Percentiles rank a stretch among this genome's conserved stretches.
Evolutionary conservation across 495 filamentous ascomycete genomes (phyloP).

Genomic region (Tuber indicum): DNA sequence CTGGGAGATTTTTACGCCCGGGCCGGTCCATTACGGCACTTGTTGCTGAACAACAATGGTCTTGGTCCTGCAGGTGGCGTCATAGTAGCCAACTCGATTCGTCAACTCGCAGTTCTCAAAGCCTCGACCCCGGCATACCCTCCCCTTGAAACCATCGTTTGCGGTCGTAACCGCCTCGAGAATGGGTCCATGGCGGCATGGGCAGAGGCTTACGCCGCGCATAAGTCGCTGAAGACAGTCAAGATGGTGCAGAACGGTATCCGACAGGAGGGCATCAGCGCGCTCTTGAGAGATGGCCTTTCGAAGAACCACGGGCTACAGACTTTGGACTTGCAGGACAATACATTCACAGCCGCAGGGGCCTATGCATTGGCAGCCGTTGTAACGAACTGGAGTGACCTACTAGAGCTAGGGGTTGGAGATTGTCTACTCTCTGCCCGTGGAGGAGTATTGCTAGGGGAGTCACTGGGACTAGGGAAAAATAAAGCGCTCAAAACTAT

Average conservation of each 20-base stretch:
- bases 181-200: constrained; percentile 93
- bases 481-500: constrained; percentile 73
- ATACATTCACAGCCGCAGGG: constrained; percentile 82
- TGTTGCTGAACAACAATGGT: constrained; percentile 98
- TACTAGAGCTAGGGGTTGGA: constrained; percentile 78
- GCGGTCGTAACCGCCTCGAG: constrained; percentile 90
- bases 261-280: constrained; percentile 79
- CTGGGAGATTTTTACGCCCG: constrained; percentile 77
- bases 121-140: constrained; percentile 71
- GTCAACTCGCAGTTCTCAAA: constrained; percentile 65
- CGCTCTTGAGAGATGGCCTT: constrained; percentile 70
- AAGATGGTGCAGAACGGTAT: constrained; percentile 99
- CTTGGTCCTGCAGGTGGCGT: constrained; percentile 83
- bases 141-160: constrained; percentile 84
- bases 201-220: constrained; percentile 75
- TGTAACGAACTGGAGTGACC: constrained; percentile 62
- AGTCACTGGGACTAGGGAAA: constrained; percentile 64
- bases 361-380: constrained; percentile 71
- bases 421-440: constrained; percentile 79
- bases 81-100: constrained; percentile 71
- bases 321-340: constrained; percentile 88
- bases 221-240: constrained; percentile 69
- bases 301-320: constrained; percentile 57
- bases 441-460: constrained; percentile 65
- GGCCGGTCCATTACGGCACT: constrained; percentile 79